phyloP scores from a whole-genome alignment of 495 filamentous ascomycete genomes.

The Talaromyces thailandensis region DNA sequence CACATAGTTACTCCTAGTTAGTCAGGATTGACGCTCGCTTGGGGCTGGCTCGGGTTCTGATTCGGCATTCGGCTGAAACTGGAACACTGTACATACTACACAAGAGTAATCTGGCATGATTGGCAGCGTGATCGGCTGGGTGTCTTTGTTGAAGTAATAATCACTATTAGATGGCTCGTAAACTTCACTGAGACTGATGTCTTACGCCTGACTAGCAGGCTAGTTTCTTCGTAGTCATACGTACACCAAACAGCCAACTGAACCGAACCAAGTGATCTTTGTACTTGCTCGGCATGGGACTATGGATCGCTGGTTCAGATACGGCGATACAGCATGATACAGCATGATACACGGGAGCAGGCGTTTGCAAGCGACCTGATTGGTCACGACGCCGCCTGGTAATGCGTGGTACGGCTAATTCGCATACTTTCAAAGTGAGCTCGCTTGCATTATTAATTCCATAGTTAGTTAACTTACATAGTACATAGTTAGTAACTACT shows the following conservation, averaged over 20 bases:
- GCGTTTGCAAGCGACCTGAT: not conserved
- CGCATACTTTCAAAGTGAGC: not conserved
- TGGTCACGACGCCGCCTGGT: not conserved
- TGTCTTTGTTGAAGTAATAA: not conserved
- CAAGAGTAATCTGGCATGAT: not conserved
- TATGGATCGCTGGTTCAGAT: not conserved
- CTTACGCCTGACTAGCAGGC: not conserved
- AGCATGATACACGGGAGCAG: not conserved
- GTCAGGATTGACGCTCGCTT: not conserved
- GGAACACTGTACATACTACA: not conserved
- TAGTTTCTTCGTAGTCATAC: too few species aligned
- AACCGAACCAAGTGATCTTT: too few species aligned
- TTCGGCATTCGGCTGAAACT: not conserved
- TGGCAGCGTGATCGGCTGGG: not conserved
- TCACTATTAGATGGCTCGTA: not conserved
- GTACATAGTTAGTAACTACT: too few species aligned
- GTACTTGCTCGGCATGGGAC: not conserved
- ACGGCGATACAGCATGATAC: not conserved
- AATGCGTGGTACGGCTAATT: not conserved
- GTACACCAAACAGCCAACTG: too few species aligned
- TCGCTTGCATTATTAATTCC: not conserved
- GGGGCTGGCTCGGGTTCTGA: not conserved
- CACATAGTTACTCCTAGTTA: not conserved
- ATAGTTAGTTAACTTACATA: too few species aligned
- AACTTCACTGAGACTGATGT: not conserved